Evolutionary conservation across 1,284 basidiomycete genomes (phyloP), one percentile per base, ranked within the genome.

Genomic region (Cutaneotrichosporon daszewskae): DNA sequence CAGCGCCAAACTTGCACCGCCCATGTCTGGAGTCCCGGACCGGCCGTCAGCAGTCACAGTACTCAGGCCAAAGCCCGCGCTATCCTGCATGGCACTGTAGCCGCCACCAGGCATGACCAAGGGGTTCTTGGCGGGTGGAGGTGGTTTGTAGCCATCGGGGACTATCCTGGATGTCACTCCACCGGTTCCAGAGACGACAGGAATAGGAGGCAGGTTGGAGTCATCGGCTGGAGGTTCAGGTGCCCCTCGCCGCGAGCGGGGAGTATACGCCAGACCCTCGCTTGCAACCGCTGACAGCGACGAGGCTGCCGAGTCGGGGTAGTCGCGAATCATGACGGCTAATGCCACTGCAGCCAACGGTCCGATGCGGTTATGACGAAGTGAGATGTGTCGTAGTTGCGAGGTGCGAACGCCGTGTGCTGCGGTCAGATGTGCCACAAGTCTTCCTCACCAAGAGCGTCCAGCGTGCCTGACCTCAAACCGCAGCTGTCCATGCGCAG

Each of bases 251-350:
- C 25, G 25, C 25, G 8, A 13, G 25, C 25, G 25, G 25, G 8
- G 8, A 13, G 25, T 13, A 26, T 9, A 26, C 5, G 28, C 16
- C 7, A 16, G 8, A 19, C 18, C 12, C 18, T 33, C 32, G 10
- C 19, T 20, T 7, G 13, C 28, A 6, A 31, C 14, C 14, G 37
- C 4, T 4, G 37, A 16, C 18, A 31, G 14, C 13, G 28, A 9
- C 13, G 28, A 6, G 6, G 59, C 71, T 14, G 59, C 71, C 44
- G 71, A 75, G 57, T 91, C 87, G 4, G 87, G 87, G 62, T 94
- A 95, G 68, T 96, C 91, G 45, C 86, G 81, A 52, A 95, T 89
- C 87, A 95, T 92, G 39, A 94, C 77, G 0, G 90, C 89, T n/a
- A 96, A 75, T 0, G 88, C 84, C 3, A 95, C 88, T 2, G 85